These are phyloP conservation scores for Geotrichum citri-aurantii DNA, from an alignment of 1,139 yeast species.

Conservation along the genomic window DNA sequence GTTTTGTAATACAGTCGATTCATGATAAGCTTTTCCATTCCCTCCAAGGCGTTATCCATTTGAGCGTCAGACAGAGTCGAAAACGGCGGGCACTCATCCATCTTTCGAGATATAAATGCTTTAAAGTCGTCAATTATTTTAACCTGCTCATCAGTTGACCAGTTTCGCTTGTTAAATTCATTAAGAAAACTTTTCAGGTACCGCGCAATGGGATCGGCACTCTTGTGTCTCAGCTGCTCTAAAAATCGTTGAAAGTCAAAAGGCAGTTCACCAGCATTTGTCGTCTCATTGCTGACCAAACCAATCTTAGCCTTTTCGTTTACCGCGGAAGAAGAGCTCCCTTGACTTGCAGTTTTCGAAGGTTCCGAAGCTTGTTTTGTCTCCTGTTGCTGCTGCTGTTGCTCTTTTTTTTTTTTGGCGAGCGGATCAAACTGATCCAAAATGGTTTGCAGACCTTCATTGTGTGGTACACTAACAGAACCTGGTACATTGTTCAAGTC, in stretches of 20 bases:
- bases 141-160: constrained; percentile 72
- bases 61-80: constrained; percentile 46
- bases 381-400: not conserved
- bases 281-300: not conserved
- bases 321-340: not conserved
- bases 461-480: constrained; percentile 7
- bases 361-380: not conserved
- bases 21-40: constrained; percentile 88
- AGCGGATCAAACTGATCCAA: constrained; percentile 35
- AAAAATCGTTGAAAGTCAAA: constrained; percentile 84
- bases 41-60: constrained; percentile 75
- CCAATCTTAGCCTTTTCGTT: constrained; percentile 6
- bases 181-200: constrained; percentile 71
- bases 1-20: constrained; percentile 73
- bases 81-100: constrained; percentile 64
- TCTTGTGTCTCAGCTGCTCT: constrained; percentile 59
- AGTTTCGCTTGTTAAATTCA: constrained; percentile 66
- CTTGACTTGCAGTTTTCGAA: not conserved
- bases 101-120: constrained; percentile 56
- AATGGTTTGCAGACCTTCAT: constrained; percentile 26
- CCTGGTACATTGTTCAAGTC: constrained; percentile 2
- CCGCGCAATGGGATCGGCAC: constrained; percentile 85
- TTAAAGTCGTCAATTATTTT: constrained; percentile 70
- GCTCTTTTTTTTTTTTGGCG: constrained; percentile 1
- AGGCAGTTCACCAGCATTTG: constrained; percentile 30